Evolutionary conservation across 805 yeast genomes (phyloP).

Genomic region (Candida boidinii): DNA sequence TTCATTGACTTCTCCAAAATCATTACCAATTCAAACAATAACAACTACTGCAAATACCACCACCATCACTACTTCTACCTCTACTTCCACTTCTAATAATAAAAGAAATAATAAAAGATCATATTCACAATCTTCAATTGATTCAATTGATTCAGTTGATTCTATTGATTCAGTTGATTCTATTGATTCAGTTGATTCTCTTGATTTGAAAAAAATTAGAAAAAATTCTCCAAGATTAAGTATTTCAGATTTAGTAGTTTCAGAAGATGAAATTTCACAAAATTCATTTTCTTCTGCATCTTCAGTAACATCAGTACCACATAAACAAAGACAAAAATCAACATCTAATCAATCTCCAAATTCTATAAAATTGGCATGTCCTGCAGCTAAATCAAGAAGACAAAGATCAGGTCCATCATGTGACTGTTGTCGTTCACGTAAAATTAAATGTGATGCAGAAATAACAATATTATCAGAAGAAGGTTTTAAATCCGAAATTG

Average conservation of each 20-base stretch:
- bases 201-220: too few relatives aligned
- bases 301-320: background rate
- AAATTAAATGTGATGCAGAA: constrained; percentile 68
- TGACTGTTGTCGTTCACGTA: constrained; percentile 59
- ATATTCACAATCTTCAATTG: too few relatives aligned
- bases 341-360: constrained; percentile 3
- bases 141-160: too few relatives aligned
- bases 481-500: constrained; percentile 6
- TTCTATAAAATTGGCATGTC: constrained; percentile 24
- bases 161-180: too few relatives aligned
- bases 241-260: constrained; percentile 10
- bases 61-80: too few relatives aligned
- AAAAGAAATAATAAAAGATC: too few relatives aligned
- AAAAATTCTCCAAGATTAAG: constrained; percentile 14
- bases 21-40: too few relatives aligned
- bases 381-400: constrained; percentile 27
- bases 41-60: too few relatives aligned
- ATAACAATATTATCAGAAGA: constrained; percentile 25
- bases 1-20: too few relatives aligned
- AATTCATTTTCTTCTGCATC: background rate
- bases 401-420: constrained; percentile 73
- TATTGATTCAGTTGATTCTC: too few relatives aligned
- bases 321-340: background rate
- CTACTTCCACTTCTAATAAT: too few relatives aligned
- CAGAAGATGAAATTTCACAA: background rate